Conservation (phyloP, 1,139 yeast species). For the Nakaseomyces glabratus region DNA sequence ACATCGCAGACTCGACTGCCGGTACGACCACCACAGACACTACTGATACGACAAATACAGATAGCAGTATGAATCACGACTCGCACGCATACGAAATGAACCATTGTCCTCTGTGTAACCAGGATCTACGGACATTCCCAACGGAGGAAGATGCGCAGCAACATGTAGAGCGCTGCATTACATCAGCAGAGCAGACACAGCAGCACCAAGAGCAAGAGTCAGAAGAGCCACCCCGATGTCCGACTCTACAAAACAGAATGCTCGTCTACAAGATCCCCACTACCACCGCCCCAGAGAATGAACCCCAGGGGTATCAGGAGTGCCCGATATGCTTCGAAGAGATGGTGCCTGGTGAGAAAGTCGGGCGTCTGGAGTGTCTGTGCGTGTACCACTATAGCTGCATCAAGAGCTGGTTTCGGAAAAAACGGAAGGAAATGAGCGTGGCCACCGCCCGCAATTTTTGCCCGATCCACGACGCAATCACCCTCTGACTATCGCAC, state of each 20-base stretch:
- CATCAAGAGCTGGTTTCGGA: conserved; percentile 81
- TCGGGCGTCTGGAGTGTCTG: conserved; percentile 86
- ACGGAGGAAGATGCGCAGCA: conserved; percentile 45
- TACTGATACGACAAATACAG: too few relatives aligned
- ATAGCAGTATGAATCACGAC: too few relatives aligned
- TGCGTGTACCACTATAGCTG: conserved; percentile 90
- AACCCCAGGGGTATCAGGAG: conserved; percentile 46
- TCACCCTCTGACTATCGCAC: conserved; percentile 6
- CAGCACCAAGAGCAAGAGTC: conserved; percentile 49
- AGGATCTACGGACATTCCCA: conserved; percentile 29
- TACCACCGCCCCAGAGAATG: conserved; percentile 19
- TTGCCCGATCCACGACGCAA: conserved; percentile 26
- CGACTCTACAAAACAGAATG: conserved; percentile 57
- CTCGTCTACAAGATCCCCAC: conserved; percentile 65
- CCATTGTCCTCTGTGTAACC: conserved; percentile 51
- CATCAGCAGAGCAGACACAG: conserved; percentile 52
- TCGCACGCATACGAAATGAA: too few relatives aligned
- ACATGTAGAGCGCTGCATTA: conserved; percentile 65
- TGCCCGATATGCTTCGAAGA: conserved; percentile 94
- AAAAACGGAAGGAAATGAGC: conserved; percentile 40
- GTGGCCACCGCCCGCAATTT: conserved; percentile 12
- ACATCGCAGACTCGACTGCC: not conserved
- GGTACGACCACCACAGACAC: too few relatives aligned
- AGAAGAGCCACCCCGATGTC: conserved; percentile 10
- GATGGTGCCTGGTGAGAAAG: conserved; percentile 73